phyloP scores from a whole-genome alignment of 176 grass and related monocot genomes.

The Oryza meridionalis region DNA sequence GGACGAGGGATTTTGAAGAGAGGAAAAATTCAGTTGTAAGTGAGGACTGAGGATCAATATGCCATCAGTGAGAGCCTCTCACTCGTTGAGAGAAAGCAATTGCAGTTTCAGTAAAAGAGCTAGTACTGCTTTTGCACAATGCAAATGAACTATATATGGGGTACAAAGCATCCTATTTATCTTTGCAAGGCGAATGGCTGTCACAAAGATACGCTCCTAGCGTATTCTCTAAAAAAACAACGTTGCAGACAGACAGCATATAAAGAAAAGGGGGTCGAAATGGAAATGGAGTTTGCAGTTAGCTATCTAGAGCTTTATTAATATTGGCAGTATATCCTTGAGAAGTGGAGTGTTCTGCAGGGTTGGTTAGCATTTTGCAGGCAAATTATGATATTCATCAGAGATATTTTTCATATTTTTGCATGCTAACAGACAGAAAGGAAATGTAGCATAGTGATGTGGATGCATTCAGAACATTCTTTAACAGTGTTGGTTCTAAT shows the following conservation, averaged over 20 bases:
- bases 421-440: background rate
- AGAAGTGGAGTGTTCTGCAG: background rate
- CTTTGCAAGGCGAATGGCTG: background rate
- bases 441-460: background rate
- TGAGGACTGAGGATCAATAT: background rate
- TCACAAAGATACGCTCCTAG: background rate
- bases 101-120: background rate
- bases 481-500: background rate
- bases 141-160: background rate
- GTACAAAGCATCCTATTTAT: background rate
- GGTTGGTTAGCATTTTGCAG: background rate
- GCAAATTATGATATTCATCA: background rate
- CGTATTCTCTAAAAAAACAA: background rate
- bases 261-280: background rate
- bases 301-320: background rate
- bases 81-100: background rate
- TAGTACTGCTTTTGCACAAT: background rate
- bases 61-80: background rate
- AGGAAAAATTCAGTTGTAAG: too few species aligned
- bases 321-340: background rate
- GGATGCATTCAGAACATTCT: background rate
- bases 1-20: too few species aligned
- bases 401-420: background rate
- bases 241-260: slow-evolving; percentile 9
- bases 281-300: background rate